Conservation (phyloP, 2,329 filamentous ascomycete species). For the Emericellopsis atlantica region DNA sequence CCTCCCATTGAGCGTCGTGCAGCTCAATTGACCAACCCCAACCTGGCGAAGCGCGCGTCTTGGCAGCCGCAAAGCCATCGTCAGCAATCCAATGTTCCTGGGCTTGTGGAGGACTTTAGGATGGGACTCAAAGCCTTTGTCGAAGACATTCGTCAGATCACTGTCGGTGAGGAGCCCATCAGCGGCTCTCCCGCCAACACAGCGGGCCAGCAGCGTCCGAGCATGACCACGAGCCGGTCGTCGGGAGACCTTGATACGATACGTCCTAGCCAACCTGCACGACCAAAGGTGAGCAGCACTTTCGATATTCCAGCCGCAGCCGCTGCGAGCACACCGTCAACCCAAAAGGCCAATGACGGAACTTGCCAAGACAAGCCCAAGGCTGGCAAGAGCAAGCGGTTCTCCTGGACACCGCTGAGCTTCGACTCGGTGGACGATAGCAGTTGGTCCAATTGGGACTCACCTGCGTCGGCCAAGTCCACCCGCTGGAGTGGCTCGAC, state of each 20-base stretch:
- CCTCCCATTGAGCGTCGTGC: slow-evolving; percentile 16
- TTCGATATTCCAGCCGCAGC: slow-evolving; percentile 23
- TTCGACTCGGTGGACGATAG: slow-evolving; percentile 45
- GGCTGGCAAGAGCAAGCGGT: slow-evolving; percentile 34
- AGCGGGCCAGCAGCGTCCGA: neutral
- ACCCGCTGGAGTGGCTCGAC: slow-evolving; percentile 54
- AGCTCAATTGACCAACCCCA: slow-evolving; percentile 22
- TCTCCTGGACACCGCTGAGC: slow-evolving; percentile 46
- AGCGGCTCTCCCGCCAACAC: slow-evolving; percentile 26
- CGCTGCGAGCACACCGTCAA: slow-evolving; percentile 17
- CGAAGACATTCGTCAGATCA: slow-evolving; percentile 89
- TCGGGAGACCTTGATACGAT: slow-evolving; percentile 28
- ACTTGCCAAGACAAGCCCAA: slow-evolving; percentile 21
- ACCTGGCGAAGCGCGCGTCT: slow-evolving; percentile 41
- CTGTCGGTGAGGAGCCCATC: slow-evolving; percentile 84
- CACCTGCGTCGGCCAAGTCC: slow-evolving; percentile 38
- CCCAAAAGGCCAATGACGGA: slow-evolving; percentile 12
- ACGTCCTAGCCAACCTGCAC: slow-evolving; percentile 24
- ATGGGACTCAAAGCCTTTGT: slow-evolving; percentile 89
- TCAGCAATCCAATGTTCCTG: slow-evolving; percentile 41
- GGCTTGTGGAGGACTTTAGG: slow-evolving; percentile 80
- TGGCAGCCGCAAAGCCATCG: slow-evolving; percentile 42
- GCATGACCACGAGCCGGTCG: slow-evolving; percentile 3
- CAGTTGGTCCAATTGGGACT: slow-evolving; percentile 56
- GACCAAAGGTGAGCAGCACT: slow-evolving; percentile 27